These are phyloP conservation scores for Phyllostachys edulis DNA, from an alignment of 176 grass and related monocot species.

Conservation along the genomic window DNA sequence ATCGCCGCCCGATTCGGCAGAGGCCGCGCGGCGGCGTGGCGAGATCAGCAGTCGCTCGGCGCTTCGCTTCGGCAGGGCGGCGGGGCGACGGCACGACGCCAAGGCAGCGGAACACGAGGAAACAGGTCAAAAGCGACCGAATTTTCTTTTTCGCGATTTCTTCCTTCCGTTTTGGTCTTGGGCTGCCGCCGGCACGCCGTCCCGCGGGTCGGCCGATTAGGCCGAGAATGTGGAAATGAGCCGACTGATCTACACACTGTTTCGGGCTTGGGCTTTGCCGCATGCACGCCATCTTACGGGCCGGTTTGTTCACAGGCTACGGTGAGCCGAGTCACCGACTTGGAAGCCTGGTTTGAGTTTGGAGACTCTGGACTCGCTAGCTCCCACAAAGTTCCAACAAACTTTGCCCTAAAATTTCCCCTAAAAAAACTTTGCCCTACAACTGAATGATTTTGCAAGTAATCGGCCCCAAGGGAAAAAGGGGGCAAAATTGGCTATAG, in stretches of 20 bases:
- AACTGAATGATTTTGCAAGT: too few species aligned
- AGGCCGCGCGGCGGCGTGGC: background rate
- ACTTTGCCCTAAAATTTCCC: too few species aligned
- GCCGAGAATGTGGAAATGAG: too few species aligned
- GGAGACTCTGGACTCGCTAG: too few species aligned
- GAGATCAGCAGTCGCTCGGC: background rate
- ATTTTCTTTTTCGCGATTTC: background rate
- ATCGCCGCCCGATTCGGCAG: background rate
- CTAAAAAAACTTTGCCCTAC: too few species aligned
- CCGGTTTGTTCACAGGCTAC: background rate
- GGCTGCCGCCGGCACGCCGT: background rate
- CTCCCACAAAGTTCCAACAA: too few species aligned
- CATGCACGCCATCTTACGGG: background rate
- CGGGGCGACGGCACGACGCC: background rate
- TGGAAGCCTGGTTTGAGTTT: too few species aligned
- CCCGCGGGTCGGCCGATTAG: too few species aligned
- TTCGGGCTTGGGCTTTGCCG: too few species aligned
- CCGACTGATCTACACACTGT: too few species aligned
- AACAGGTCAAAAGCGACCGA: slow-evolving; percentile 3
- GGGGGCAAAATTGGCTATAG: too few species aligned
- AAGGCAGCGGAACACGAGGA: slow-evolving; percentile 7
- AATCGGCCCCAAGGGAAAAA: too few species aligned
- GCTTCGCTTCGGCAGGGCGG: slow-evolving; percentile 9
- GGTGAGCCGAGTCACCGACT: background rate
- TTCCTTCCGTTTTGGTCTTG: background rate